Evolutionary conservation across 768 basidiomycete species (phyloP).

Genomic region (Suillus decipiens): DNA sequence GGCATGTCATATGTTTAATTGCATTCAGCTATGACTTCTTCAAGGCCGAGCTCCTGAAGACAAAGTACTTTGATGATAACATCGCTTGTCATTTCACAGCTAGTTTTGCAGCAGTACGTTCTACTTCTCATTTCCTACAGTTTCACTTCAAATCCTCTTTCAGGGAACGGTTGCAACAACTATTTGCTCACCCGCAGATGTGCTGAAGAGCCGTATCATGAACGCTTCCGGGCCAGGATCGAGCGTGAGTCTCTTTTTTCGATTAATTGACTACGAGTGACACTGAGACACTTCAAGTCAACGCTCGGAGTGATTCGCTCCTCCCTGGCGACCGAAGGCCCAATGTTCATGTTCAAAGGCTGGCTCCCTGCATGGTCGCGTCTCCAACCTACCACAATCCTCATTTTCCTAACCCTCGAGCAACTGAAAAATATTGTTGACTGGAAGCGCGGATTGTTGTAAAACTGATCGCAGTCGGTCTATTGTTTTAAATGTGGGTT

Average conservation of each 20-base stretch:
- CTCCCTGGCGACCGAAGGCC: slow-evolving; percentile 72
- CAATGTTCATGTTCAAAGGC: slow-evolving; percentile 93
- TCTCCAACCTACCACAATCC: slow-evolving; percentile 84
- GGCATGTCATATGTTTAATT: neutral
- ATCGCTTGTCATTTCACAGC: slow-evolving; percentile 83
- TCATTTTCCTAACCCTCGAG: slow-evolving; percentile 85
- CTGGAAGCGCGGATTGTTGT: slow-evolving; percentile 44
- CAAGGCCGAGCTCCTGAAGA: slow-evolving; percentile 79
- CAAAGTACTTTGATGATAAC: slow-evolving; percentile 75
- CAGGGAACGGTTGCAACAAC: slow-evolving; percentile 89
- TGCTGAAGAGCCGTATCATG: slow-evolving; percentile 89
- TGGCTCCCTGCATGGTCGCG: slow-evolving; percentile 89
- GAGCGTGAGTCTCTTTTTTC: slow-evolving; percentile 45
- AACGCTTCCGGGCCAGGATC: slow-evolving; percentile 84
- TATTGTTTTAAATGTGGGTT: too few relatives aligned
- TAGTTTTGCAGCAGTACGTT: slow-evolving; percentile 77
- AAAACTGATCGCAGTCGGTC: neutral
- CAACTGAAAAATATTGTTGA: slow-evolving; percentile 77
- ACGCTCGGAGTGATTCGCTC: slow-evolving; percentile 68
- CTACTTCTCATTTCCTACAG: neutral
- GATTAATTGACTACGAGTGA: neutral
- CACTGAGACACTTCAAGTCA: slow-evolving; percentile 43
- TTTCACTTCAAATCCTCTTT: neutral
- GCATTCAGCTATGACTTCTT: slow-evolving; percentile 80
- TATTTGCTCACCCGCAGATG: slow-evolving; percentile 87